phyloP scores from a whole-genome alignment of 106 monocot species.

The Dioscorea alata region DNA sequence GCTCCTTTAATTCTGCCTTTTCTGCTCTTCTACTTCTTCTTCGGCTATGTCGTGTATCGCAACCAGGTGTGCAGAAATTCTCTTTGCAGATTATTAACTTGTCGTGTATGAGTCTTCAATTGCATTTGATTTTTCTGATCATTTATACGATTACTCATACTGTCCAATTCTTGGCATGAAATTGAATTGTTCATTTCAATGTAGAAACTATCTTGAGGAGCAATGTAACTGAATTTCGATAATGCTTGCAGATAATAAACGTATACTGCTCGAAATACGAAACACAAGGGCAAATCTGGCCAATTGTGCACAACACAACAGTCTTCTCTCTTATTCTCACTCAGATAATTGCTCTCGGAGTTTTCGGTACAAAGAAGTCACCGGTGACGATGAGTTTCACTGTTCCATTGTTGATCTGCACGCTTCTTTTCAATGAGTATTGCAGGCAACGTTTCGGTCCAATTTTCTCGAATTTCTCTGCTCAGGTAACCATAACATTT shows the following conservation, averaged over 20 bases:
- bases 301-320: slow-evolving; percentile 82
- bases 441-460: slow-evolving; percentile 77
- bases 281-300: slow-evolving; percentile 84
- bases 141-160: too few species aligned
- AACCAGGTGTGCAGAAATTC: slow-evolving; percentile 58
- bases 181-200: not conserved
- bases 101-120: too few species aligned
- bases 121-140: too few species aligned
- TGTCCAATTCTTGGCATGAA: too few species aligned
- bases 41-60: slow-evolving; percentile 89
- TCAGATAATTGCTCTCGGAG: slow-evolving; percentile 85
- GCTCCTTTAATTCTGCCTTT: slow-evolving; percentile 95
- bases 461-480: slow-evolving; percentile 57
- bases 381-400: slow-evolving; percentile 57
- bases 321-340: slow-evolving; percentile 83
- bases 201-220: not conserved
- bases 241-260: slow-evolving; percentile 60
- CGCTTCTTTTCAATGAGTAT: slow-evolving; percentile 90
- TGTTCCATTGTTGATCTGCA: slow-evolving; percentile 70
- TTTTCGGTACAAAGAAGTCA: slow-evolving; percentile 78
- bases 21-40: slow-evolving; percentile 81
- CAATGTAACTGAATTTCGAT: too few species aligned
- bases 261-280: slow-evolving; percentile 83
- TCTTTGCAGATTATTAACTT: too few species aligned
- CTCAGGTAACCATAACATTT: slow-evolving; percentile 38